Evolutionary conservation across 345 rosid genomes (phyloP), one percentile per base, ranked within the genome.

Genomic region (Trapa bicornis): DNA sequence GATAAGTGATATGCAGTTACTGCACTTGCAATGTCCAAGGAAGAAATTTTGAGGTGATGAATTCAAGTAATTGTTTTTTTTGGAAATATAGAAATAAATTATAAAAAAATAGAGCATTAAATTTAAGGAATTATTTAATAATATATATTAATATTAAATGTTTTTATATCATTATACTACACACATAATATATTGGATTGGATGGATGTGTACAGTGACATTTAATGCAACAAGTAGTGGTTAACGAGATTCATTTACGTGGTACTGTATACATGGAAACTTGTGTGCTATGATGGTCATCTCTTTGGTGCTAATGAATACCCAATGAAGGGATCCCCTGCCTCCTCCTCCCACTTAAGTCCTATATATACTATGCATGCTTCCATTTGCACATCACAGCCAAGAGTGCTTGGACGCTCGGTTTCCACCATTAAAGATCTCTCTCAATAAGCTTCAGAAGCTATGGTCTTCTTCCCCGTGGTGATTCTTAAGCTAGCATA

Each of bases 391-490:
- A 3, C 36, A n/a, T 13, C 52, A 9, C 16, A 65, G 45, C 35
- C 43, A 32, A 14, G 14, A 17, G 8, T 22, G 29, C 29, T 62
- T 36, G 6, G 6, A 62, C 13, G 13, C 10, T 15, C 32, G 29
- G 29, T 22, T 41, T 37, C 66, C 47, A 17, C 33, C 52, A 42
- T 65, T 47, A 37, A 37, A 43, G 4, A 2, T 66, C 56, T 47
- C 29, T 33, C 5, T 17, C 65, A 36, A 9, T 52, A 69, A 47
- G 45, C 33, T 63, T 15, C 5, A 32, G 10, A n/a, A 80, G 54
- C 81, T 67, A 87, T 83, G 92, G 87, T 80, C 60, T 80, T 87
- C 57, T 78, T 71, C 60, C 79, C 80, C 29, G 79, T 68, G 77
- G 77, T 75, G 54, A 72, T 84, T 43, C 79, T 83, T 54, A 82